phyloP scores from a whole-genome alignment of 176 grass and related monocot species.

The Musa acuminata region DNA sequence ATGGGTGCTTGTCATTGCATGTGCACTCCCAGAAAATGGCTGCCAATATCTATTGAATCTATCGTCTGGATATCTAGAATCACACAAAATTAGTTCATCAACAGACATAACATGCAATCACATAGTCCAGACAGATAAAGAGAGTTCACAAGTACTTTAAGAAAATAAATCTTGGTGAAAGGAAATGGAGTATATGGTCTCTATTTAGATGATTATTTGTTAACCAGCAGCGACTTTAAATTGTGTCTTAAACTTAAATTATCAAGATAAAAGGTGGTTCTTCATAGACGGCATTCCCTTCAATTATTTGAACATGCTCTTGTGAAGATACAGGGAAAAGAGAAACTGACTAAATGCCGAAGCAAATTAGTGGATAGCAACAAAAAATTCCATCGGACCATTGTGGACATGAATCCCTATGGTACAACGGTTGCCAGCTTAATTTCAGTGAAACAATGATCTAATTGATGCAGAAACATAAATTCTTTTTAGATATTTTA shows the following conservation, averaged over 20 bases:
- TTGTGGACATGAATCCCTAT: background rate
- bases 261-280: background rate
- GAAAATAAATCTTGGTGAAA: background rate
- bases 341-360: background rate
- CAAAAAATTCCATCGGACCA: background rate
- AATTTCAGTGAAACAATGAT: background rate
- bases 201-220: background rate
- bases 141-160: background rate
- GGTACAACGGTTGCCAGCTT: background rate
- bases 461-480: background rate
- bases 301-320: background rate
- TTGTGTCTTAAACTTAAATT: background rate
- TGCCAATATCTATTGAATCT: conserved; percentile 78
- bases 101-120: background rate
- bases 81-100: conserved; percentile 6
- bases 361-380: background rate
- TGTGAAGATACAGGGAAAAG: background rate
- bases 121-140: background rate
- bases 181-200: background rate
- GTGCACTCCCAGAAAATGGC: conserved; percentile 45
- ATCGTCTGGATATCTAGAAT: conserved; percentile 82
- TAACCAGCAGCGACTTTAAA: background rate
- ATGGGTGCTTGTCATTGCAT: conserved; percentile 67
- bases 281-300: background rate
- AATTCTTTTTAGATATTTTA: background rate